Evolutionary conservation across 495 filamentous ascomycete genomes (phyloP).

Genomic region (Xylaria intraflava): DNA sequence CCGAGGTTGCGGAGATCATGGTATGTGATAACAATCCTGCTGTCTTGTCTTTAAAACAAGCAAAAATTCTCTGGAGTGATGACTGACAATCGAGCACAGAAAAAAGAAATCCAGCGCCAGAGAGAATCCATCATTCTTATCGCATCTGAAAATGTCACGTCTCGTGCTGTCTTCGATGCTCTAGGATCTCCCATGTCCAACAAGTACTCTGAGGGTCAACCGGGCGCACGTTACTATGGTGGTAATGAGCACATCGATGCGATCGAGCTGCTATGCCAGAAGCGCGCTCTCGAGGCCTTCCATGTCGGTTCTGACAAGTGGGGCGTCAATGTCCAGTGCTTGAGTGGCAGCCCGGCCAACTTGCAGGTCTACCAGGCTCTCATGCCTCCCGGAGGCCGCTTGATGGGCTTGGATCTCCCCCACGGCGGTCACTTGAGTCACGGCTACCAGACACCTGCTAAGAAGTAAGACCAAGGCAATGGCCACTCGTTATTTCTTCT

Average conservation of each 20-base stretch:
- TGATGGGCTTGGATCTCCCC: conserved; percentile 97
- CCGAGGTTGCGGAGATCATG: conserved; percentile 92
- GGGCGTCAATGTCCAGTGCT: conserved; percentile 97
- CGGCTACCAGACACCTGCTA: conserved; percentile 90
- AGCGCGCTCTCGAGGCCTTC: conserved; percentile 89
- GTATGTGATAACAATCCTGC: conserved; percentile 42
- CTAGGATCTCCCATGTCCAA: conserved; percentile 89
- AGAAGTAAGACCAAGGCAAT: conserved; percentile 60
- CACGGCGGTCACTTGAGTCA: conserved; percentile 97
- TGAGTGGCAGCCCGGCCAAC: conserved; percentile 91
- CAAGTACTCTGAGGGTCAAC: conserved; percentile 99
- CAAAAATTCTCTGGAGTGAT: background rate
- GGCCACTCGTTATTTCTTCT: background rate
- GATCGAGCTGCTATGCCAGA: conserved; percentile 94
- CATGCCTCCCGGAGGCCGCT: conserved; percentile 89
- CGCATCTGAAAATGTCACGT: conserved; percentile 87
- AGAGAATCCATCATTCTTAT: conserved; percentile 98
- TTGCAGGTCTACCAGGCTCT: conserved; percentile 98
- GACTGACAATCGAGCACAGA: conserved; percentile 43
- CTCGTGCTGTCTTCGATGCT: conserved; percentile 82
- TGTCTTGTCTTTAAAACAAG: too few relatives aligned
- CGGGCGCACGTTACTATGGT: conserved; percentile 97
- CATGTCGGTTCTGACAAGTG: conserved; percentile 78
- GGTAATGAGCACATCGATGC: conserved; percentile 98
- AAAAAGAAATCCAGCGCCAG: conserved; percentile 93